Evolutionary conservation across 2,329 filamentous ascomycete genomes (phyloP), one percentile per base, ranked within the genome.

Genomic region (Zelopaecilomyces penicillatus): DNA sequence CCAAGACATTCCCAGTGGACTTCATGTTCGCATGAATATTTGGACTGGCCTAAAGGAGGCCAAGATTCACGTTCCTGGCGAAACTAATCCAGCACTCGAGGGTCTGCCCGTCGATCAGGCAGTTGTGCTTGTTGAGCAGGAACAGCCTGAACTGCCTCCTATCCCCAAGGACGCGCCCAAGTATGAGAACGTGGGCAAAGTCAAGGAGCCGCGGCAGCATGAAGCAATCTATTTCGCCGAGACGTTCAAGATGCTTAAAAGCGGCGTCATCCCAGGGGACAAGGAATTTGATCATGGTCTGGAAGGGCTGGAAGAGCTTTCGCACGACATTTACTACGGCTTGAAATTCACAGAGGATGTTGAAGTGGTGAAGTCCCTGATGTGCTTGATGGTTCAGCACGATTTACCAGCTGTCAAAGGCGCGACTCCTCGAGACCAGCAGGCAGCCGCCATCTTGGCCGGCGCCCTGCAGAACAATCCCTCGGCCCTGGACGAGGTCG

Each of bases 321-420:
- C 80, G 0, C 80, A 85, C 59, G 82, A 84, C 60, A 78, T 84
- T 50, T 85, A 83, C 65, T 85, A 83, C 59, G 82, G 82, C 7
- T 65, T 80, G 12, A 76, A 82, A 58, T 72, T 84, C 46, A 69
- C 73, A 26, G 74, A 79, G 57, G 74, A 82, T 51, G 55, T 65
- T 3, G 69, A 71, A 2, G 73, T 73, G 2, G 52, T 82, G 42
- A 70, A 69, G 50, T 62, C 70, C n/a, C 68, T 84, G 2, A 63
- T 83, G 47, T 81, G 78, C 55, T 64, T 81, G 33, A 72, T 80
- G 61, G 54, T 59, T 28, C 48, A 63, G 52, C 37, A 47, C 35
- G 45, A 60, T 52, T 45, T 54, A 46, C 32, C 60, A 45, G 33
- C 49, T 2, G 42, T 51, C 30, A 55, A 57, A 4, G 56, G 50